A percentile compares a stretch with the other conserved stretches of the same genome.
Evolutionary conservation across 768 basidiomycete species (phyloP).

Genomic region (Russula sp.): DNA sequence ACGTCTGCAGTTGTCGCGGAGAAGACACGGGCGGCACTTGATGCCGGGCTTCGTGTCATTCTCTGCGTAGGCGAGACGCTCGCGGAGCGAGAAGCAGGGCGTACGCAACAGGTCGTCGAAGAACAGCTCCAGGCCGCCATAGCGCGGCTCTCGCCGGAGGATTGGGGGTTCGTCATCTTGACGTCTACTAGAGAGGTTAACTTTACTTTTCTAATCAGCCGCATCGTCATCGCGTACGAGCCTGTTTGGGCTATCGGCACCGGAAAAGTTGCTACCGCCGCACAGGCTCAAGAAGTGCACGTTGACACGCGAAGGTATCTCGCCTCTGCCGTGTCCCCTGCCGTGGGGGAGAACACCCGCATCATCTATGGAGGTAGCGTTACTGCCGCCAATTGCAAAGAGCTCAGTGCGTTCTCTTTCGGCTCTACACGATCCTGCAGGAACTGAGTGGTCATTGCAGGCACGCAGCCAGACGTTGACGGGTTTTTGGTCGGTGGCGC

Average conservation of each 20-base stretch:
- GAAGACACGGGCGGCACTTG: slow-evolving; percentile 82
- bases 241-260: slow-evolving; percentile 99
- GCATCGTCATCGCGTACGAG: slow-evolving; percentile 93
- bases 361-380: slow-evolving; percentile 98
- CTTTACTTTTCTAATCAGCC: slow-evolving; percentile 38
- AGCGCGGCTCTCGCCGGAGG: slow-evolving; percentile 47
- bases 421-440: neutral
- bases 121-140: slow-evolving; percentile 76
- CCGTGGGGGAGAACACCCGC: slow-evolving; percentile 66
- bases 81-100: slow-evolving; percentile 69
- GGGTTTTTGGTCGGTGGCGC: slow-evolving; percentile 98
- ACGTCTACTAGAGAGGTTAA: neutral
- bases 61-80: slow-evolving; percentile 96
- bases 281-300: slow-evolving; percentile 93
- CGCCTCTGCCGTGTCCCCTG: slow-evolving; percentile 51
- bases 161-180: slow-evolving; percentile 67
- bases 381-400: slow-evolving; percentile 78
- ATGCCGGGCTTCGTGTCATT: slow-evolving; percentile 74
- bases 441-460: slow-evolving; percentile 35
- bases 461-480: slow-evolving; percentile 76
- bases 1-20: slow-evolving; percentile 73
- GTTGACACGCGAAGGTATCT: slow-evolving; percentile 76
- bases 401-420: slow-evolving; percentile 58
- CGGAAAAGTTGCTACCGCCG: slow-evolving; percentile 86
- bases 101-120: slow-evolving; percentile 77